Evolutionary conservation across 345 rosid genomes (phyloP).

Genomic region (Turnera subulata): DNA sequence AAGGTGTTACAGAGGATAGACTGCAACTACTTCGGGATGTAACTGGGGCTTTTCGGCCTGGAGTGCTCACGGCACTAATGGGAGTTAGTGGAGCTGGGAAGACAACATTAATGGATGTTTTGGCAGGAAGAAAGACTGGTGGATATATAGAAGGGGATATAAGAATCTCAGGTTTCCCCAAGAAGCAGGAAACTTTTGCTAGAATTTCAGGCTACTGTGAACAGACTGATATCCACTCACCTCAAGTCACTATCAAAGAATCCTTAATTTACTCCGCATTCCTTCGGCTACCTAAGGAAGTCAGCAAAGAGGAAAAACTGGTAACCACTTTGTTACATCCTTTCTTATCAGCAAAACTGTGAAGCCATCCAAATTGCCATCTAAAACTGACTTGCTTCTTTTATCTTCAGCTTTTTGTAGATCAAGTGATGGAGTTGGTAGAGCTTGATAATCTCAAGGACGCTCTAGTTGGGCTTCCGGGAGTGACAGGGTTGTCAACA

Average conservation of each 20-base stretch:
- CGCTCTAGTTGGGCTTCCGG: no score
- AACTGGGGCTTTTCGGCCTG: slow-evolving; percentile 13
- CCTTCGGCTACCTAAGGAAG: slow-evolving; percentile 25
- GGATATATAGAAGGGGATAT: slow-evolving; percentile 9
- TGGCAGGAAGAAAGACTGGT: slow-evolving; percentile 15
- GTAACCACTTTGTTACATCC: not conserved
- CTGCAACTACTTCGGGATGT: slow-evolving; percentile 9
- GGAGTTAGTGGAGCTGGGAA: slow-evolving; percentile 15
- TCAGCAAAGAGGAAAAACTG: slow-evolving; percentile 21
- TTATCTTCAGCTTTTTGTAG: slow-evolving; percentile 23
- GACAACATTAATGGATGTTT: slow-evolving; percentile 17
- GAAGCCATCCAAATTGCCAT: not conserved
- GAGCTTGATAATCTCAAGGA: slow-evolving; percentile 24
- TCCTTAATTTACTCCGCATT: slow-evolving; percentile 12
- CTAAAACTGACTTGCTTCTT: not conserved
- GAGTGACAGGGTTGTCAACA: slow-evolving; percentile 11
- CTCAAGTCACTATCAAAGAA: slow-evolving; percentile 10
- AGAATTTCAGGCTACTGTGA: slow-evolving; percentile 13
- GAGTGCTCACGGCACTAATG: slow-evolving; percentile 8
- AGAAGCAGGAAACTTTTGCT: slow-evolving; percentile 15
- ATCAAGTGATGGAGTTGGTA: slow-evolving; percentile 31
- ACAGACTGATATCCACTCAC: slow-evolving; percentile 13
- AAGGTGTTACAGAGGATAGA: slow-evolving; percentile 3
- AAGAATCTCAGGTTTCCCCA: slow-evolving; percentile 13
- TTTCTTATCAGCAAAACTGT: not conserved